Conservation (phyloP, 2,329 filamentous ascomycete species). For the Alternaria gansuensis region DNA sequence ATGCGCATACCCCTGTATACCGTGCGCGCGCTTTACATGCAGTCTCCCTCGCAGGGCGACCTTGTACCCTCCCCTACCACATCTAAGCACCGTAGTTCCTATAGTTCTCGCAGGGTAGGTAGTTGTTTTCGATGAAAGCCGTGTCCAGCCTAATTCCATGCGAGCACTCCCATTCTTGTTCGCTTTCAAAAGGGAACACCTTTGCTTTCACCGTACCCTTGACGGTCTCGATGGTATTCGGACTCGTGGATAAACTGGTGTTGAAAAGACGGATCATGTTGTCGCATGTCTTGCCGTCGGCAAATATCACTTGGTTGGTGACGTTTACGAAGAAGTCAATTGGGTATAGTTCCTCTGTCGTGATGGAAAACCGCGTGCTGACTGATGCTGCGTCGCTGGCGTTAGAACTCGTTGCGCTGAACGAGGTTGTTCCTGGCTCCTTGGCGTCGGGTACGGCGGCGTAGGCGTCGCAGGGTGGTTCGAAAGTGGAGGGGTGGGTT, state of each 20-base stretch:
- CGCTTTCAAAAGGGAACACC: constrained; percentile 42
- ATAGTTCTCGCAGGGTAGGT: constrained; percentile 46
- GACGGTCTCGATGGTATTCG: constrained; percentile 46
- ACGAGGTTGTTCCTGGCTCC: constrained; percentile 34
- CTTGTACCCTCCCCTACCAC: not conserved
- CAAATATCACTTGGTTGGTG: constrained; percentile 64
- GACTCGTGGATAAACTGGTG: constrained; percentile 53
- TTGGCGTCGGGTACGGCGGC: constrained; percentile 33
- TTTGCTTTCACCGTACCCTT: constrained; percentile 45
- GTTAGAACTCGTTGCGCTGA: constrained; percentile 29
- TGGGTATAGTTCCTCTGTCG: constrained; percentile 45
- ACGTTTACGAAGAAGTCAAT: constrained; percentile 60
- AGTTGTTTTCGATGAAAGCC: constrained; percentile 55
- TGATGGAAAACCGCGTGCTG: constrained; percentile 28
- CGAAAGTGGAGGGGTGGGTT: constrained; percentile 56
- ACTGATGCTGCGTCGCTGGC: constrained; percentile 36
- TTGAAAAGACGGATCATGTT: constrained; percentile 59
- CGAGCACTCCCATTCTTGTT: constrained; percentile 43
- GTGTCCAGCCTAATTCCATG: constrained; percentile 51
- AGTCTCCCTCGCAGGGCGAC: not conserved
- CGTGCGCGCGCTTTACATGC: not conserved
- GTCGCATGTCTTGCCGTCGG: constrained; percentile 55
- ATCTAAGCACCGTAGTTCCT: constrained; percentile 35
- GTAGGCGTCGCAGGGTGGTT: constrained; percentile 63
- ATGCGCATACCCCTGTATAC: not conserved